Base-by-base conservation (phyloP, 2,329 filamentous ascomycete species). In the Harringtonia aguacate region DNA sequence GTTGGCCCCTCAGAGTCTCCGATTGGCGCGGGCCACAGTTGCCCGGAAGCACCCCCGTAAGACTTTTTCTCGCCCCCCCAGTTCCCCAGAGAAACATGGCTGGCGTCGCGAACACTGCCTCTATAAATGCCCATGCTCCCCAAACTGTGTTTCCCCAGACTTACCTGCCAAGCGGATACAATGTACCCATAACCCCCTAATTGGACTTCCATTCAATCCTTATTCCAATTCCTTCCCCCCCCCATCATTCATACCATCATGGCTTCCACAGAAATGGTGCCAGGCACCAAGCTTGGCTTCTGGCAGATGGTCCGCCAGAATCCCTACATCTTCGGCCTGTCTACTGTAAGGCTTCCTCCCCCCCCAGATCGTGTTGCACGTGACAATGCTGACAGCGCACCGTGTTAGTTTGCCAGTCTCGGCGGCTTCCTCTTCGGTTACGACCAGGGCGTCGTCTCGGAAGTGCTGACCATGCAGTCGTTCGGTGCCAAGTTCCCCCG, bases 251-350 rank as follows among this genome's bases (percentile, higher is more conserved):
- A n/a, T n/a, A n/a, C n/a, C n/a, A n/a, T n/a, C n/a, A n/a, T n/a
- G n/a, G n/a, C n/a, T n/a, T n/a, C n/a, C n/a, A n/a, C n/a, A n/a
- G n/a, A n/a, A n/a, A n/a, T 14, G 8, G 14, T 10, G 7, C 24
- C 24, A 27, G 24, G 7, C 6, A 7, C 50, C 65, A 65, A 48
- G 60, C 73, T 75, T 53, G 50, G 63, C 55, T 29, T 34, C n/a
- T 24, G 36, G 36, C 22, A 17, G 13, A 29, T 29, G 22, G 15
- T 39, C 8, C 36, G 36, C 8, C 14, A 28, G 27, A 39, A 39
- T 13, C 36, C 36, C 2, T 39, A 39, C 24, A 15, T 39, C 15
- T 39, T 39, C 29, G 36, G 36, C 15, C 17, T 39, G 27, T 39
- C 36, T 5, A 39, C 29, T 21, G 18, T 30, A 17, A n/a, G 43